Percentiles rank a stretch among this genome's conserved stretches.
phyloP scores from a whole-genome alignment of 2,329 filamentous ascomycete genomes.

The Colletotrichum nymphaeae region DNA sequence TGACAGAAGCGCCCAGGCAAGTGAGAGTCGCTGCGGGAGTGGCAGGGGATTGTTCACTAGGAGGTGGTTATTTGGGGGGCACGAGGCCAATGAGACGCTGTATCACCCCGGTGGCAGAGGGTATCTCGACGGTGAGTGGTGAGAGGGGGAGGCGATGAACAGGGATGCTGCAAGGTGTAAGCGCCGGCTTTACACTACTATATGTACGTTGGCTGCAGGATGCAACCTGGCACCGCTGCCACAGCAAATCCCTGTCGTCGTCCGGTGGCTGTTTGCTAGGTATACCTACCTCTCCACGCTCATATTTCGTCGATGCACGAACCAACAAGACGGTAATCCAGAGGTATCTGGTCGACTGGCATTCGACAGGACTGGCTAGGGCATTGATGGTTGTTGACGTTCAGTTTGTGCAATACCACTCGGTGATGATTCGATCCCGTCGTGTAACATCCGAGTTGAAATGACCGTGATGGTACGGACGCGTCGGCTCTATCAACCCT shows the following conservation, averaged over 20 bases:
- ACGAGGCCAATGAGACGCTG: slow-evolving; percentile 13
- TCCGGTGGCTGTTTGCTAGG: neutral
- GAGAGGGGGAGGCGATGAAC: slow-evolving; percentile 15
- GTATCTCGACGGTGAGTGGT: slow-evolving; percentile 23
- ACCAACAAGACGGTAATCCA: neutral
- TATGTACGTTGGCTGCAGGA: slow-evolving; percentile 1
- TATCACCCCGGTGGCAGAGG: slow-evolving; percentile 20
- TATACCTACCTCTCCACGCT: neutral
- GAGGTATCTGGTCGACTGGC: neutral
- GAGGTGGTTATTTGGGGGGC: neutral
- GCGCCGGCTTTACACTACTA: slow-evolving; percentile 28
- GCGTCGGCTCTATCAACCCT: neutral
- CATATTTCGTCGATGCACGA: too few relatives aligned
- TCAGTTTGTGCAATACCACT: slow-evolving; percentile 1
- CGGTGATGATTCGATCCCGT: slow-evolving; percentile 8
- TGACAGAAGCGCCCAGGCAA: slow-evolving; percentile 19
- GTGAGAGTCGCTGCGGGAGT: slow-evolving; percentile 31
- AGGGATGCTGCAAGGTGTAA: slow-evolving; percentile 34
- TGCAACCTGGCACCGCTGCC: slow-evolving; percentile 13
- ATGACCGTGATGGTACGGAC: neutral
- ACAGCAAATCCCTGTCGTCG: neutral
- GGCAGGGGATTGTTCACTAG: neutral
- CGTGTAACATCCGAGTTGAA: neutral
- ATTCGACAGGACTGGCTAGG: neutral
- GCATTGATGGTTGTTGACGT: neutral